A percentile compares a stretch with the other conserved stretches of the same genome.
These are phyloP conservation scores for Trametes coccinea DNA, from an alignment of 768 basidiomycete genomes.

Conservation along the genomic window DNA sequence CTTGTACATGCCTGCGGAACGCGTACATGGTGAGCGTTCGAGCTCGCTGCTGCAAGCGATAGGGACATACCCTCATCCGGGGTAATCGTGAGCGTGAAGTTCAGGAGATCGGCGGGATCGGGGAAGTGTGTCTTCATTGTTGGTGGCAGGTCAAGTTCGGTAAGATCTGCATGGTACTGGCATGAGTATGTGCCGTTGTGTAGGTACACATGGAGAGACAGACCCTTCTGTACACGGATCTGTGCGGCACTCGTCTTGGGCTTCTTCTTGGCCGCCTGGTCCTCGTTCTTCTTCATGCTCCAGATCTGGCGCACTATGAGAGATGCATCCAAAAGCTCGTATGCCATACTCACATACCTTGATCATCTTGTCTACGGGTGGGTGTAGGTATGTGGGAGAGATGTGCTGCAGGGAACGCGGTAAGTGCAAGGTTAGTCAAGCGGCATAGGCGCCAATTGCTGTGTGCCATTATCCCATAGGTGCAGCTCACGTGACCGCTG, in stretches of 20 bases:
- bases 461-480: neutral
- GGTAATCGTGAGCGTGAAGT: constrained; percentile 92
- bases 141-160: constrained; percentile 91
- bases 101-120: constrained; percentile 91
- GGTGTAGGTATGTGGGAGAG: neutral
- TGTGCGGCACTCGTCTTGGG: constrained; percentile 98
- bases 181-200: neutral
- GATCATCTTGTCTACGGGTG: constrained; percentile 16
- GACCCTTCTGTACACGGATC: constrained; percentile 99
- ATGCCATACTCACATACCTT: constrained; percentile 7
- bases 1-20: constrained; percentile 88
- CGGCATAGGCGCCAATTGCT: constrained; percentile 9
- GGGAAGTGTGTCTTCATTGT: constrained; percentile 97
- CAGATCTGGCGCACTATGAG: constrained; percentile 68
- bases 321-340: too few species aligned
- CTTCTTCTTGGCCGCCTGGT: constrained; percentile 95
- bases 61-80: constrained; percentile 88
- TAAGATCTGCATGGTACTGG: constrained; percentile 65
- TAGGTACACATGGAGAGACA: constrained; percentile 15
- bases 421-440: constrained; percentile 20
- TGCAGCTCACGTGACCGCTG: constrained; percentile 10
- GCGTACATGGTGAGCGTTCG: neutral
- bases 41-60: neutral
- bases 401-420: constrained; percentile 7
- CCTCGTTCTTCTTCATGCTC: constrained; percentile 99